Evolutionary conservation across 345 rosid genomes (phyloP), one percentile per base, ranked within the genome.

Genomic region (Lepidium africanum): DNA sequence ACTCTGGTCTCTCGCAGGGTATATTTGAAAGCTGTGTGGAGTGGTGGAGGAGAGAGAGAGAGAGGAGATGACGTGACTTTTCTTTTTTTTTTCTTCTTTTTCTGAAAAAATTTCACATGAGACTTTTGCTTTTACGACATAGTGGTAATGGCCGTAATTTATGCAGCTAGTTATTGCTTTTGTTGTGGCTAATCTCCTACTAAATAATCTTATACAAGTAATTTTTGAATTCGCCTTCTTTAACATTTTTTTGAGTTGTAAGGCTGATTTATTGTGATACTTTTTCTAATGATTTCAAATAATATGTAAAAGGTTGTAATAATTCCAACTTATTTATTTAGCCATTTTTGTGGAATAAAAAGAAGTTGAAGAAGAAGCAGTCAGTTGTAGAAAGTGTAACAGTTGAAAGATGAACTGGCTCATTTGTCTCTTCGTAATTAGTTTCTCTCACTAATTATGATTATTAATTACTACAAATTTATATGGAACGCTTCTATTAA

Each of bases 101-200:
- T 53, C 21, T 7, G 17, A 6, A 11, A 57, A 51, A 51, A 40
- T 3, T 2, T 66, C 57, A 59, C 62, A 50, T 65, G 61, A 63
- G 59, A 74, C 58, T 53, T 74, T 60, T 59, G 63, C 73, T 52
- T 66, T 67, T 61, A 17, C 6, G 10, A 54, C 40, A 25, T 25
- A 38, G 23, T 62, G 38, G 14, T 50, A 61, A 67, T 61, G 69
- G 38, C 69, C 78, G 78, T 74, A 47, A 74, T 67, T 74, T 67
- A 74, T 74, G 78, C 78, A 67, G 78, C 78, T 41, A 67, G 58
- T 74, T 60, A 74, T 67, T 74, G 77, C 77, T 52, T 74, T 67
- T 69, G 13, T 27, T 42, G 5, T 74, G 73, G 77, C 77, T 42
- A 66, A 35, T 25, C 12, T 73, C 4, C 4, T 19, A 42, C 56